Evolutionary conservation across 225 moss, liverwort and hornwort genomes (phyloP), one percentile per base, ranked within the genome.

Genomic region (Bryum argenteum): DNA sequence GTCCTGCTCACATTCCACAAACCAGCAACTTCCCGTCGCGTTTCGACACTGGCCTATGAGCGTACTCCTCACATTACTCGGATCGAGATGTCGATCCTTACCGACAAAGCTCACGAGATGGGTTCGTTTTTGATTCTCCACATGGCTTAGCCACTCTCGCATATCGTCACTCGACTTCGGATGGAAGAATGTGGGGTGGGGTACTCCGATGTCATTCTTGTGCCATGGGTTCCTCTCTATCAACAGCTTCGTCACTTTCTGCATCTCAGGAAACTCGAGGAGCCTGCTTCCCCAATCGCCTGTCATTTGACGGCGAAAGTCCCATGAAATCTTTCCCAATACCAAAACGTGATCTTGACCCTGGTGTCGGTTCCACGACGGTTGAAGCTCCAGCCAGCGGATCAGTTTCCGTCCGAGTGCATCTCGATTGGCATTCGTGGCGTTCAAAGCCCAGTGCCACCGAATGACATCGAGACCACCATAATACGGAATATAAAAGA

Each of bases 171-270:
- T 92, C 28, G 90, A 88, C 37, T 74, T 83, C 0, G 97, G 97
- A 59, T 98, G 97, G 82, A 98, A 98, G 64, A 94, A 98, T 0
- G 97, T 98, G 0, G 97, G 97, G 53, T 94, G 94, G 0, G 97
- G 97, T 6, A 94, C 88, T 3, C 94, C 97, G 17, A 94, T 71
- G 61, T 98, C 97, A 52, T 92, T 94, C 3, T 26, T 52, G 73
- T 92, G 89, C 97, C 97, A 98, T 0, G 97, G 97, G 50, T 98
- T 84, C 59, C 97, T 88, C 77, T 98, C 97, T 40, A 98, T 94
- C 16, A 98, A 66, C 58, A 98, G 67, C 78, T 94, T 98, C 1
- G 92, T 84, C 9, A 88, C 82, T 14, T 74, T 66, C 12, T 66
- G 69, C 94, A 92, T 98, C 39, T 86, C 77, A 0, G 83, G 61